Percentiles rank a stretch among this genome's conserved stretches.
Evolutionary conservation across 495 filamentous ascomycete genomes (phyloP).

Genomic region (Entonaema liquescens): DNA sequence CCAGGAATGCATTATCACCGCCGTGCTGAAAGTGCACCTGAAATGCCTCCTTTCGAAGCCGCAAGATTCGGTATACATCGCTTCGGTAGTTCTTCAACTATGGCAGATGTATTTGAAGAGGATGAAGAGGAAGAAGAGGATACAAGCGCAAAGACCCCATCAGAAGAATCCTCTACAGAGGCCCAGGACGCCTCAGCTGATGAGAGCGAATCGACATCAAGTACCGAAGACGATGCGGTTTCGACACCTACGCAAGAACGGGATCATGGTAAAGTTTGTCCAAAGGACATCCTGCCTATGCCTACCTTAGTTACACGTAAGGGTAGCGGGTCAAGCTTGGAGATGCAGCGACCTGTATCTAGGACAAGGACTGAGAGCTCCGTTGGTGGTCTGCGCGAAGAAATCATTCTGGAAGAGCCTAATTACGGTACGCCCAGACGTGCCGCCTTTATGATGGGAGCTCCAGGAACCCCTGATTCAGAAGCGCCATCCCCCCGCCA

Average conservation of each 20-base stretch:
- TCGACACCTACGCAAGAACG: slow-evolving; percentile 45
- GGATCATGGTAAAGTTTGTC: slow-evolving; percentile 12
- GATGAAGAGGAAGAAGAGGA: slow-evolving; percentile 80
- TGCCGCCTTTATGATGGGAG: slow-evolving; percentile 43
- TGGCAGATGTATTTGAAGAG: slow-evolving; percentile 94
- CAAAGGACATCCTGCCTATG: slow-evolving; percentile 16
- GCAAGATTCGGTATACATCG: slow-evolving; percentile 66
- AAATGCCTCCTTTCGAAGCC: slow-evolving; percentile 82
- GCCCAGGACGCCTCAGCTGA: slow-evolving; percentile 34
- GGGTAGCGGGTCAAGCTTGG: slow-evolving; percentile 49
- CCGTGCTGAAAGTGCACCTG: slow-evolving; percentile 90
- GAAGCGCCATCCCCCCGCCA: slow-evolving; percentile 66
- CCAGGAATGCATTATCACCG: slow-evolving; percentile 91
- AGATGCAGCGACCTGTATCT: slow-evolving; percentile 39
- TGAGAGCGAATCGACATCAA: slow-evolving; percentile 32
- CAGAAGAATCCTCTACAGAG: slow-evolving; percentile 39
- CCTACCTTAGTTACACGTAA: slow-evolving; percentile 49
- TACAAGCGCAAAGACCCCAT: slow-evolving; percentile 38
- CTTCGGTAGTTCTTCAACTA: slow-evolving; percentile 70
- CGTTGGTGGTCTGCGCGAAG: slow-evolving; percentile 53
- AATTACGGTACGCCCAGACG: slow-evolving; percentile 36
- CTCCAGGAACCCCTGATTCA: slow-evolving; percentile 55
- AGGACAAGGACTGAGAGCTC: slow-evolving; percentile 52
- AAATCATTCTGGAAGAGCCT: slow-evolving; percentile 54
- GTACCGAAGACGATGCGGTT: slow-evolving; percentile 32